Conservation (phyloP, 495 filamentous ascomycete genomes). For the Tuber umbilicatum region DNA sequence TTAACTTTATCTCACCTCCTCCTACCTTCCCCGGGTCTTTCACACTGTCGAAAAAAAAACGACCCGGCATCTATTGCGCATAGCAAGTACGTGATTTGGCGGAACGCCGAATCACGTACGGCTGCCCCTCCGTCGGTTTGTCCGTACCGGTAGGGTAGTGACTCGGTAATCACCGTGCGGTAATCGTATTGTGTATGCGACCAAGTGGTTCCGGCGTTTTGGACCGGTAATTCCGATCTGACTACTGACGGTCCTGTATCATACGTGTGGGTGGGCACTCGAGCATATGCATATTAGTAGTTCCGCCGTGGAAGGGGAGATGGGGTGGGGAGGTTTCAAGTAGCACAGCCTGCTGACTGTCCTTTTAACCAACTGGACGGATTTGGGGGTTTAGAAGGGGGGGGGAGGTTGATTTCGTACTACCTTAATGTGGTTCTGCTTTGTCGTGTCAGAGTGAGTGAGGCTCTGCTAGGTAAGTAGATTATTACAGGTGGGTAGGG, state of each 20-base stretch:
- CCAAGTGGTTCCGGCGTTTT: not conserved
- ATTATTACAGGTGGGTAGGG: no score
- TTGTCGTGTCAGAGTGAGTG: not conserved
- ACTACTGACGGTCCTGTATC: not conserved
- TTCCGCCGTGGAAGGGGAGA: not conserved
- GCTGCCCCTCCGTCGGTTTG: no score
- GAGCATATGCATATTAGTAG: not conserved
- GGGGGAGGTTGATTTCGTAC: not conserved
- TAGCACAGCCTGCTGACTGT: not conserved
- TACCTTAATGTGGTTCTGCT: not conserved
- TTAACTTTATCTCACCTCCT: not conserved
- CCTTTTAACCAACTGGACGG: not conserved
- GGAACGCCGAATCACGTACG: not conserved
- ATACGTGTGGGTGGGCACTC: not conserved
- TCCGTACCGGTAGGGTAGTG: not conserved
- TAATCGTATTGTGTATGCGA: no score
- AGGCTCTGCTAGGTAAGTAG: not conserved
- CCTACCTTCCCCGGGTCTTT: not conserved
- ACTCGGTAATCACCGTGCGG: not conserved
- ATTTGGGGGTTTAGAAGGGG: not conserved
- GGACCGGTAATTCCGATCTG: not conserved
- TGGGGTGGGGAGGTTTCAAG: not conserved
- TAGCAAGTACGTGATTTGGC: not conserved
- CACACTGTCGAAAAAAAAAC: no score
- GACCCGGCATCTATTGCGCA: not conserved